These are phyloP conservation scores for Teunomyces tritomae DNA, from an alignment of 805 yeast species.

Conservation along the genomic window DNA sequence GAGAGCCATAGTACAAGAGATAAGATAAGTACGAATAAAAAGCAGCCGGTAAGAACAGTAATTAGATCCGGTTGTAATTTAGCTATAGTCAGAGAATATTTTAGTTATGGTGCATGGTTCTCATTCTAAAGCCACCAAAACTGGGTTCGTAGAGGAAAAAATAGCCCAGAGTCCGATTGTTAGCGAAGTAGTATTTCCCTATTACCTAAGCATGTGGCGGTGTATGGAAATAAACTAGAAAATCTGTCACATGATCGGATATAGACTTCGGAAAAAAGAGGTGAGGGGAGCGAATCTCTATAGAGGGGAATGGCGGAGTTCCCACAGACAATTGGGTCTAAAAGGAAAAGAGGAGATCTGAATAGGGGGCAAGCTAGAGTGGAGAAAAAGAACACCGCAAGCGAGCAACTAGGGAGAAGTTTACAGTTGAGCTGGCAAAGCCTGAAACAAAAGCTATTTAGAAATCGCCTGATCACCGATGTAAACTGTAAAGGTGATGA, in stretches of 20 bases:
- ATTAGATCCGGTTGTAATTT: no score
- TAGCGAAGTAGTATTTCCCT: no score
- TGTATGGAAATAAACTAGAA: no score
- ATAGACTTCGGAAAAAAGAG: not conserved
- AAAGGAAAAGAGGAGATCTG: not conserved
- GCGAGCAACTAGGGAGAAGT: not conserved
- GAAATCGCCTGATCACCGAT: not conserved
- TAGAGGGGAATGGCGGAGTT: not conserved
- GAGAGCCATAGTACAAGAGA: no score
- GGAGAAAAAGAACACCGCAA: not conserved
- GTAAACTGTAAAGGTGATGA: not conserved
- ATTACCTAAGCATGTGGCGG: no score
- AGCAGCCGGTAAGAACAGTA: no score
- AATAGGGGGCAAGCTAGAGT: not conserved
- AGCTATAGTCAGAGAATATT: no score
- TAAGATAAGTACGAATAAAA: no score
- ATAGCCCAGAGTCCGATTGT: no score
- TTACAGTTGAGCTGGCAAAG: not conserved
- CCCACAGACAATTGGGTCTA: not conserved
- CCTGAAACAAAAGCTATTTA: not conserved
- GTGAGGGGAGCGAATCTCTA: not conserved
- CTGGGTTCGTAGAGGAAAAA: no score
- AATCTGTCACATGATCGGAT: not conserved
- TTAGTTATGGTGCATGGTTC: no score
- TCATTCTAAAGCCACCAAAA: no score